Percentiles rank a stretch among this genome's conserved stretches.
Conservation (phyloP, 2,329 filamentous ascomycete species). For the Cercospora canescens region DNA sequence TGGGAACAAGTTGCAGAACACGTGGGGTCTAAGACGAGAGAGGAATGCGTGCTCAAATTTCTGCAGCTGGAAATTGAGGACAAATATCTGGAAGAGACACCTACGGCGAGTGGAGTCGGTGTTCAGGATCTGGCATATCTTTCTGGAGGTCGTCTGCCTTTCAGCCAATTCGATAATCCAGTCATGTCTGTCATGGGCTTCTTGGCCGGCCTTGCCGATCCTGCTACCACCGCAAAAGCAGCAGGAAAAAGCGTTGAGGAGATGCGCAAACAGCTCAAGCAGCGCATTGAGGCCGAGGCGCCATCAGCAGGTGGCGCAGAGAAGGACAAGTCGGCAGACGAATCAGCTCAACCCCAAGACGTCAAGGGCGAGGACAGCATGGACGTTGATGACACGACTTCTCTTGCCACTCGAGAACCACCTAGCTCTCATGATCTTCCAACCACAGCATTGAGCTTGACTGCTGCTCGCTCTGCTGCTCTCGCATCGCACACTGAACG, state of each 20-base stretch:
- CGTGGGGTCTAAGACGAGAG: slow-evolving; percentile 84
- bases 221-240: slow-evolving; percentile 84
- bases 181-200: slow-evolving; percentile 96
- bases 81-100: slow-evolving; percentile 74
- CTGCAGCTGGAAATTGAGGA: slow-evolving; percentile 95
- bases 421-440: slow-evolving; percentile 46
- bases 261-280: slow-evolving; percentile 76
- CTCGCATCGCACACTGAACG: slow-evolving; percentile 95
- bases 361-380: slow-evolving; percentile 55
- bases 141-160: slow-evolving; percentile 75
- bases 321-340: slow-evolving; percentile 52
- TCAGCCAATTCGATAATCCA: slow-evolving; percentile 91
- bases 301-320: slow-evolving; percentile 45
- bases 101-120: slow-evolving; percentile 55
- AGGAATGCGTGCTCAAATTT: slow-evolving; percentile 97
- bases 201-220: slow-evolving; percentile 86
- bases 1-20: slow-evolving; percentile 93
- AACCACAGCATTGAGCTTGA: slow-evolving; percentile 79
- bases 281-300: slow-evolving; percentile 68
- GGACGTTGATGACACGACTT: slow-evolving; percentile 58
- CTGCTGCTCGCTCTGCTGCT: slow-evolving; percentile 81
- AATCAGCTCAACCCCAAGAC: slow-evolving; percentile 35
- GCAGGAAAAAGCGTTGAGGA: slow-evolving; percentile 85
- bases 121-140: slow-evolving; percentile 61
- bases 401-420: slow-evolving; percentile 51